A percentile compares a stretch with the other conserved stretches of the same genome.
Evolutionary conservation across 805 yeast species (phyloP).

Genomic region (Lipomyces oligophaga): DNA sequence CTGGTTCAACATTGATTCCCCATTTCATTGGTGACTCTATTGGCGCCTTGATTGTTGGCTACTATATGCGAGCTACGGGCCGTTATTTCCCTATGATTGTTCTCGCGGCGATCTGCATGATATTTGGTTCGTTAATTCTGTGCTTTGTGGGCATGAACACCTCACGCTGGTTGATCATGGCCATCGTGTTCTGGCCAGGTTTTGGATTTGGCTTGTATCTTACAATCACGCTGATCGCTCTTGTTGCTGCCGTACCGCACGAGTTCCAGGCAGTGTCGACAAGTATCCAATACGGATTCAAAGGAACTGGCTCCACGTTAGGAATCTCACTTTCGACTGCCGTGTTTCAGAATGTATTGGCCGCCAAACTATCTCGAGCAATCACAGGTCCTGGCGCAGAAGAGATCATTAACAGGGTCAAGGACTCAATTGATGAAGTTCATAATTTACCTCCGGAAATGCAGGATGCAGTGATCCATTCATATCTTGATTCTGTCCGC

Average conservation of each 20-base stretch:
- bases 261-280: conserved; percentile 68
- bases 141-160: conserved; percentile 20
- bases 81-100: conserved; percentile 26
- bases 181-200: conserved; percentile 47
- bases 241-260: conserved; percentile 59
- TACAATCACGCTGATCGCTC: conserved; percentile 57
- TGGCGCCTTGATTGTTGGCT: conserved; percentile 66
- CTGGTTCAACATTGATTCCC: conserved; percentile 48
- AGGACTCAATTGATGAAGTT: conserved; percentile 20
- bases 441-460: conserved; percentile 13
- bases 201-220: conserved; percentile 53
- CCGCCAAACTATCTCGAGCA: conserved; percentile 24
- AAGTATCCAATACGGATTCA: conserved; percentile 68
- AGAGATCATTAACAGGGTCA: conserved; percentile 17
- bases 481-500: conserved; percentile 17
- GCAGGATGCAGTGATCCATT: conserved; percentile 7
- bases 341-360: conserved; percentile 48
- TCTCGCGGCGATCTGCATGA: conserved; percentile 15
- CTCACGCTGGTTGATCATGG: conserved; percentile 10
- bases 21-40: conserved; percentile 64
- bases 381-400: conserved; percentile 27
- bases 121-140: conserved; percentile 14
- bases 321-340: conserved; percentile 61
- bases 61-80: conserved; percentile 64
- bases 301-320: conserved; percentile 66